phyloP scores from a whole-genome alignment of 768 basidiomycete species.

The Tulasnella sp. region DNA sequence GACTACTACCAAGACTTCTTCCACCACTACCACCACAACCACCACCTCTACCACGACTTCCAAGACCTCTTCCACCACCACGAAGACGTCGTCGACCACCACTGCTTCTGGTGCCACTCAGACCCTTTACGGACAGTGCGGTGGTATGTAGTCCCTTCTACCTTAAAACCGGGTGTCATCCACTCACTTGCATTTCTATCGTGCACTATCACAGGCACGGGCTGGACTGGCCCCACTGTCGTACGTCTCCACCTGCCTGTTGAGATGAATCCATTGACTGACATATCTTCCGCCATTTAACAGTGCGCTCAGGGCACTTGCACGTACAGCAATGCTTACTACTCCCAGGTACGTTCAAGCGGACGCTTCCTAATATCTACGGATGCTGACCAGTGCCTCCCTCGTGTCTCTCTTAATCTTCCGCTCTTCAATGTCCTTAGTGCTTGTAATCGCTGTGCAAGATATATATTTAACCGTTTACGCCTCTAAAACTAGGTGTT shows the following conservation, averaged over 20 bases:
- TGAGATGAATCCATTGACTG: not conserved
- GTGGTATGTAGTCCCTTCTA: not conserved
- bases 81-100: constrained; percentile 18
- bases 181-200: too few relatives aligned
- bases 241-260: not conserved
- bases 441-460: too few relatives aligned
- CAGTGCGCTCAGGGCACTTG: constrained; percentile 22
- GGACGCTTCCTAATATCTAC: not conserved
- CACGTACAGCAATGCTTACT: constrained; percentile 23
- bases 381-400: not conserved
- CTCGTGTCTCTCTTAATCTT: not conserved
- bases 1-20: not conserved
- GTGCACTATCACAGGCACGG: not conserved
- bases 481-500: too few relatives aligned
- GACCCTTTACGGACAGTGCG: constrained; percentile 26
- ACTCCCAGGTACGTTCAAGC: constrained; percentile 16
- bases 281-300: not conserved
- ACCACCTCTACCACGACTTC: too few relatives aligned
- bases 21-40: not conserved
- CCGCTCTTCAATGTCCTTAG: too few relatives aligned
- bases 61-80: constrained; percentile 20
- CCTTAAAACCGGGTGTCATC: too few relatives aligned
- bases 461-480: too few relatives aligned
- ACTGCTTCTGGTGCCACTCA: constrained; percentile 15
- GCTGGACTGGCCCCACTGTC: constrained; percentile 24